phyloP scores from a whole-genome alignment of 23 red algal species.

The Cyanidioschyzon merolae region DNA sequence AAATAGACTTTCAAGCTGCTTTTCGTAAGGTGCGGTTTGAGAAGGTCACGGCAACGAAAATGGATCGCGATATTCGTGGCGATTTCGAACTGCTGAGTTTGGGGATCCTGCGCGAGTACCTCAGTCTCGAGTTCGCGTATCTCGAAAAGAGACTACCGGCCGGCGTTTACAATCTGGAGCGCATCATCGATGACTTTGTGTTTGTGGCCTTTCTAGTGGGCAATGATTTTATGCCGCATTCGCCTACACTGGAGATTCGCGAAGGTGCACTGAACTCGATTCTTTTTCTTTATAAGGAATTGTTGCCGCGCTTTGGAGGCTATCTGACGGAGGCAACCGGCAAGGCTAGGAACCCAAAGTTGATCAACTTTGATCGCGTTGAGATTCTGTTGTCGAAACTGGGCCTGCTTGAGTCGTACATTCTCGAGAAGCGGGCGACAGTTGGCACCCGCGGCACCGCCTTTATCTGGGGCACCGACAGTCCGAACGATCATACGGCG shows the following conservation, averaged over 20 bases:
- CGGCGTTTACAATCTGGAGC: slow-evolving; percentile 54
- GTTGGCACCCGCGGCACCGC: slow-evolving; percentile 16
- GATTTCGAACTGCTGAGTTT: slow-evolving; percentile 89
- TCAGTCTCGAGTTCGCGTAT: slow-evolving; percentile 51
- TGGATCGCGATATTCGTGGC: slow-evolving; percentile 57
- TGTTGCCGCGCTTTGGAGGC: slow-evolving; percentile 60
- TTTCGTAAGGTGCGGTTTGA: slow-evolving; percentile 33
- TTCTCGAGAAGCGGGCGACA: slow-evolving; percentile 27
- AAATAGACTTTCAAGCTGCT: slow-evolving; percentile 55
- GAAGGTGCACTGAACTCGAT: slow-evolving; percentile 70
- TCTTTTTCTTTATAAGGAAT: slow-evolving; percentile 70
- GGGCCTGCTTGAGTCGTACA: slow-evolving; percentile 40
- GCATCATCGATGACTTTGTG: slow-evolving; percentile 89
- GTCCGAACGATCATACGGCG: slow-evolving; percentile 30
- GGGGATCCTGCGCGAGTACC: slow-evolving; percentile 68
- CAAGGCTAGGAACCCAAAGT: neutral
- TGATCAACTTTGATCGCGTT: slow-evolving; percentile 43
- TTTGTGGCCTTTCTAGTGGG: slow-evolving; percentile 92
- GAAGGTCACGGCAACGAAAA: slow-evolving; percentile 27
- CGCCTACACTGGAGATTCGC: slow-evolving; percentile 79
- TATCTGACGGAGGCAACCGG: slow-evolving; percentile 46
- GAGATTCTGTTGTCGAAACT: slow-evolving; percentile 70
- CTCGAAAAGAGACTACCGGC: slow-evolving; percentile 28
- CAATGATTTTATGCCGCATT: slow-evolving; percentile 94
- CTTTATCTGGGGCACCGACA: neutral